Evolutionary conservation across 768 basidiomycete genomes (phyloP).

Genomic region (Tricholoma flavovirens): DNA sequence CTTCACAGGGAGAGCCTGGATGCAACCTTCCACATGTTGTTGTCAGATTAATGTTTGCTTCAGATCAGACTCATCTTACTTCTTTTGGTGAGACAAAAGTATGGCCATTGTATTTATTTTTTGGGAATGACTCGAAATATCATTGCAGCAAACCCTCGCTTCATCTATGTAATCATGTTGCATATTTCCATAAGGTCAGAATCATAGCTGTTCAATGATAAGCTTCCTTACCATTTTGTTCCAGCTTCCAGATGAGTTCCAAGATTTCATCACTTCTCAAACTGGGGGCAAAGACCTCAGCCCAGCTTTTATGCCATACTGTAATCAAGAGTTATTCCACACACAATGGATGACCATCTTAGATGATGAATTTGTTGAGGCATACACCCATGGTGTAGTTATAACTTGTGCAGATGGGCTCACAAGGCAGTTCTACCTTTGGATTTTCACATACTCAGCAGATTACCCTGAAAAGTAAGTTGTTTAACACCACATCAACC

Average conservation of each 20-base stretch:
- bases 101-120: constrained; percentile 19
- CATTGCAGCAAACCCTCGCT: constrained; percentile 7
- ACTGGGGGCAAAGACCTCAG: not conserved
- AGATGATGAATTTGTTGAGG: constrained; percentile 20
- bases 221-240: not conserved
- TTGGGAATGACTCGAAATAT: constrained; percentile 22
- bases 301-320: constrained; percentile 11
- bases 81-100: constrained; percentile 20
- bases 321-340: constrained; percentile 23
- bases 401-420: constrained; percentile 18
- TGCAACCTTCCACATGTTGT: no score
- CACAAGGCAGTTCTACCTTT: constrained; percentile 17
- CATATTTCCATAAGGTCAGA: constrained; percentile 4
- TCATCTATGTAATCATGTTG: constrained; percentile 6
- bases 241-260: constrained; percentile 15
- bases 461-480: constrained; percentile 28
- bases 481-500: not conserved
- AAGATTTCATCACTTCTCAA: constrained; percentile 7
- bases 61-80: constrained; percentile 25
- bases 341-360: constrained; percentile 20
- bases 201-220: no score
- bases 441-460: constrained; percentile 26
- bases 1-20: no score
- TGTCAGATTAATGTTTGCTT: constrained; percentile 22
- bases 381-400: constrained; percentile 20